phyloP scores from a whole-genome alignment of 345 rosid genomes.

The Bruguiera gymnorhiza region DNA sequence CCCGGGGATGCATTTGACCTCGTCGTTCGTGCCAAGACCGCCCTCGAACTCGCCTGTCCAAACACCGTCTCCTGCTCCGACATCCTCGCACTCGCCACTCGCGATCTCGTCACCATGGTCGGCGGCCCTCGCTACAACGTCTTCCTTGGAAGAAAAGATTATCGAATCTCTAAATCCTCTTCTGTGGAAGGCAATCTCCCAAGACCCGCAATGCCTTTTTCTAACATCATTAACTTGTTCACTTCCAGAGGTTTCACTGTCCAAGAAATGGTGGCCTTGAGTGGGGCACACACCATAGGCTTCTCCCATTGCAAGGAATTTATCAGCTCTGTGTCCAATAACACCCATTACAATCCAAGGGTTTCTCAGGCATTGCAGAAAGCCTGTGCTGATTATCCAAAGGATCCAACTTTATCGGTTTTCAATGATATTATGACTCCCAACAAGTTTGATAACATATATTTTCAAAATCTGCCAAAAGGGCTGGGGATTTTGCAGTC shows the following conservation, averaged over 20 bases:
- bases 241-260: constrained; percentile 51
- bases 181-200: constrained; percentile 56
- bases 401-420: constrained; percentile 70
- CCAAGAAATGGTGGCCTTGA: constrained; percentile 82
- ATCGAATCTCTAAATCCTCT: constrained; percentile 46
- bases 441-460: constrained; percentile 78
- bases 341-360: constrained; percentile 63
- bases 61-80: constrained; percentile 84
- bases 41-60: constrained; percentile 84
- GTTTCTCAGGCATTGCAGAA: constrained; percentile 56
- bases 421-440: constrained; percentile 93
- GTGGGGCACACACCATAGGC: constrained; percentile 91
- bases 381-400: constrained; percentile 58
- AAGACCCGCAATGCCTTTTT: constrained; percentile 52
- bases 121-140: constrained; percentile 62
- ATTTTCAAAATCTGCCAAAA: constrained; percentile 67
- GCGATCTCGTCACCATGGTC: constrained; percentile 54
- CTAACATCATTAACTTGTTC: constrained; percentile 49
- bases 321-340: constrained; percentile 33
- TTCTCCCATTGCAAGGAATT: constrained; percentile 94
- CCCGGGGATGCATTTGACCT: constrained; percentile 35
- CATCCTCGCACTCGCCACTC: constrained; percentile 71
- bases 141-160: constrained; percentile 69
- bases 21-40: constrained; percentile 58
- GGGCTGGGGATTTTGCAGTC: constrained; percentile 77